phyloP scores from a whole-genome alignment of 768 basidiomycete genomes.

The Galerina marginata region DNA sequence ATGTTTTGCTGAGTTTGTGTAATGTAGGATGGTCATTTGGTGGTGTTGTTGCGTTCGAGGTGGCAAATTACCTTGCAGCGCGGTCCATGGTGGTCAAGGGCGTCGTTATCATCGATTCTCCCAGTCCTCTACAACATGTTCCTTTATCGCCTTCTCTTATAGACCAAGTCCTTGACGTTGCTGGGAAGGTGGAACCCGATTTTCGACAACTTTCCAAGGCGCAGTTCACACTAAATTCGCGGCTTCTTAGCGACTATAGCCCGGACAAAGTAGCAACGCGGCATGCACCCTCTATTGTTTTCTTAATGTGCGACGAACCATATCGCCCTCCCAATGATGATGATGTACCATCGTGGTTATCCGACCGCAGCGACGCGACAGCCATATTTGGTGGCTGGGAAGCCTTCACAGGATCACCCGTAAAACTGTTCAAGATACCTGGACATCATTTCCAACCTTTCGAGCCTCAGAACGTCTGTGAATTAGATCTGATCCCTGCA shows the following conservation, averaged over 20 bases:
- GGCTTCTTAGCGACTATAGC: conserved; percentile 53
- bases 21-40: conserved; percentile 79
- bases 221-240: conserved; percentile 56
- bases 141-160: conserved; percentile 60
- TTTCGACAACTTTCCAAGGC: conserved; percentile 42
- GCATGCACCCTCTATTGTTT: conserved; percentile 43
- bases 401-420: conserved; percentile 34
- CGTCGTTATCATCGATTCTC: conserved; percentile 70
- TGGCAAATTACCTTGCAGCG: conserved; percentile 53
- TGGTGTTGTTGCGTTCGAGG: conserved; percentile 73
- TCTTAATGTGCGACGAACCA: conserved; percentile 58
- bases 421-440: conserved; percentile 60
- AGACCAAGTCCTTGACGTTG: conserved; percentile 44
- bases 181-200: conserved; percentile 32
- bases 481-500: neutral
- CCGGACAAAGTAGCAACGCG: conserved; percentile 14
- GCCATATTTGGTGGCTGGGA: conserved; percentile 54
- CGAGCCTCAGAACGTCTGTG: conserved; percentile 50
- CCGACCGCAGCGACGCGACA: conserved; percentile 44
- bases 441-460: conserved; percentile 74
- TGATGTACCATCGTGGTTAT: conserved; percentile 57
- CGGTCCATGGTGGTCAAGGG: conserved; percentile 51
- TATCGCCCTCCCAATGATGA: conserved; percentile 38
- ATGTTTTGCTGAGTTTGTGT: neutral
- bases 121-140: conserved; percentile 56